Conservation (phyloP, 495 filamentous ascomycete genomes). For the Barbatosphaeria neglecta region DNA sequence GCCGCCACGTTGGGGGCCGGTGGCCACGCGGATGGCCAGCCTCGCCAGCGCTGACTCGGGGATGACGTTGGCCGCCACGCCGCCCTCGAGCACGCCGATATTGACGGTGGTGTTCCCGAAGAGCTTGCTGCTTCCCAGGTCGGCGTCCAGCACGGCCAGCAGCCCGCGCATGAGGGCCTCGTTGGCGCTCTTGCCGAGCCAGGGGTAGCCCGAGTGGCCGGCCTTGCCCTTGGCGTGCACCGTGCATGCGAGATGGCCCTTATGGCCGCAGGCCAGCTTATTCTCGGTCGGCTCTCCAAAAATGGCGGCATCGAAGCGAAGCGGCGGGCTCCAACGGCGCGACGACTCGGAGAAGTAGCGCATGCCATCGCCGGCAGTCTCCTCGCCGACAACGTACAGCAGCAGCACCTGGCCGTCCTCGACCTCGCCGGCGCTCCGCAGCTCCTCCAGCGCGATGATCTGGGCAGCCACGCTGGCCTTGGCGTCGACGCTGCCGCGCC, state of each 20-base stretch:
- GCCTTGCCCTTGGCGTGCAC: conserved; percentile 62
- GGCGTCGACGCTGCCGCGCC: conserved; percentile 80
- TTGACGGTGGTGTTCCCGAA: conserved; percentile 85
- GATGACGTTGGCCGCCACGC: conserved; percentile 83
- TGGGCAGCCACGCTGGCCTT: conserved; percentile 81
- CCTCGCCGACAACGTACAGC: conserved; percentile 86
- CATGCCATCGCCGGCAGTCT: conserved; percentile 80
- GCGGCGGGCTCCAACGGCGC: conserved; percentile 32
- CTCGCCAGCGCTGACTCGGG: conserved; percentile 56
- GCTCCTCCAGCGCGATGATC: conserved; percentile 52
- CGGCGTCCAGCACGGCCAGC: conserved; percentile 45
- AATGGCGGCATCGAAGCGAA: conserved; percentile 46
- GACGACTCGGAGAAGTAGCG: conserved; percentile 42
- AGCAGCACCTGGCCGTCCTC: conserved; percentile 46
- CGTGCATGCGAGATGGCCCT: conserved; percentile 58
- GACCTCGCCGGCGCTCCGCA: conserved; percentile 37
- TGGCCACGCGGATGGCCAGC: conserved; percentile 63
- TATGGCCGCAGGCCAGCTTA: conserved; percentile 80
- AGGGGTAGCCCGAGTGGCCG: conserved; percentile 82
- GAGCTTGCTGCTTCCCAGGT: conserved; percentile 59
- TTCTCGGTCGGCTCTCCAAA: conserved; percentile 89
- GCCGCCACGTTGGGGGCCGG: conserved; percentile 48
- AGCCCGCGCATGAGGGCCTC: conserved; percentile 61
- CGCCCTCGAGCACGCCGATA: conserved; percentile 64
- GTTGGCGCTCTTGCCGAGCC: conserved; percentile 70